These are phyloP conservation scores for Geranium incanum DNA, from an alignment of 441 rosid species.

Conservation along the genomic window DNA sequence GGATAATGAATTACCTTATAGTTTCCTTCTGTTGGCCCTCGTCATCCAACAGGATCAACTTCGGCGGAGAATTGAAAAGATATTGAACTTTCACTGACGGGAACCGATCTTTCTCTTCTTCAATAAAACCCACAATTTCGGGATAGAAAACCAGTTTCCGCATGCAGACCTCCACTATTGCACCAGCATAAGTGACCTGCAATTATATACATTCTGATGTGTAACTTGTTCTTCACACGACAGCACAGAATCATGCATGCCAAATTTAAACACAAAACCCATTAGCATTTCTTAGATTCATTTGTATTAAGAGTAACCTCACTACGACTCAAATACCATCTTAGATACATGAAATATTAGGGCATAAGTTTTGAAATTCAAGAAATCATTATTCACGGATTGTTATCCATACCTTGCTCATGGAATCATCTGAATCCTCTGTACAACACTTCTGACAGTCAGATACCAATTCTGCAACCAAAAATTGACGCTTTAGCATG, in stretches of 20 bases:
- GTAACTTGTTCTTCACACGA: background rate
- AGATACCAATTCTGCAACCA: constrained; percentile 70
- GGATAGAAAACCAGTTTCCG: constrained; percentile 88
- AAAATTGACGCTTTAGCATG: constrained; percentile 8
- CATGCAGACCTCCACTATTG: constrained; percentile 80
- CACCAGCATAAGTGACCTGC: constrained; percentile 72
- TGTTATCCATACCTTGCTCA: constrained; percentile 52
- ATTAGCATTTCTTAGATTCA: background rate
- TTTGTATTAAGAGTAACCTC: background rate
- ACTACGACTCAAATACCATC: background rate
- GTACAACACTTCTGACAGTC: constrained; percentile 93
- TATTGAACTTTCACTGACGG: constrained; percentile 62
- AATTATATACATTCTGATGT: constrained; percentile 13
- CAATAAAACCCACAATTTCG: constrained; percentile 77
- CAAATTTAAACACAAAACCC: background rate
- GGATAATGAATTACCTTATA: constrained; percentile 45
- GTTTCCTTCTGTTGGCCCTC: constrained; percentile 70
- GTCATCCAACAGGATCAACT: constrained; percentile 75
- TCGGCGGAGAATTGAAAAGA: constrained; percentile 81
- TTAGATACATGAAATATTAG: background rate
- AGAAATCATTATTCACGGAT: background rate
- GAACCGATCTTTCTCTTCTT: constrained; percentile 78
- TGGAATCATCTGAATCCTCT: constrained; percentile 82
- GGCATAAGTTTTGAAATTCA: background rate
- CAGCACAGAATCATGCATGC: background rate